Evolutionary conservation across 2,329 filamentous ascomycete species (phyloP), one percentile per base, ranked within the genome.

Genomic region (Fusarium sp.): DNA sequence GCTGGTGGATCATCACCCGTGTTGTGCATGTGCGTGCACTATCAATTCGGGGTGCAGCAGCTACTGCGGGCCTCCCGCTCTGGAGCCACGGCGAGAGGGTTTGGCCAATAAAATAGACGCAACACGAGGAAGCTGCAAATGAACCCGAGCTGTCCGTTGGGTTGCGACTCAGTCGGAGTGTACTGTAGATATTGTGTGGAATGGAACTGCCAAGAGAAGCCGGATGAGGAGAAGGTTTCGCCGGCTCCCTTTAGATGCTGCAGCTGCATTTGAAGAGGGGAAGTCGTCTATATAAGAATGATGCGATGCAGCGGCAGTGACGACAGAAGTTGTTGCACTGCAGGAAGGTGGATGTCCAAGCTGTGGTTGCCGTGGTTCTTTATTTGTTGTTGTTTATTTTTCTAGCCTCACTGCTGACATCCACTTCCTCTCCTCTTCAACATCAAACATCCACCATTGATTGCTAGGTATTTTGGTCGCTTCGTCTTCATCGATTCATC

Each of bases 381-480:
- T 54, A 11, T 22, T 42, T 70, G 68, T 73, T 75, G 68, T 36
- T 75, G 75, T 66, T 73, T 75, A 60, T 70, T 70, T 68, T 75
- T 8, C 20, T 61, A 50, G 36, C 66, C n/a, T 54, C 60, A 36
- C 40, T 29, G 36, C 68, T 52, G 25, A 31, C 25, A 45, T 36
- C 25, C 50, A 42, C 38, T 36, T 57, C 47, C 35, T 33, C 22
- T 66, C 63, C 35, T 70, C 65, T 36, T 52, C 64, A 68, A 63
- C 64, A 50, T 66, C 59, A 71, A 54, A 61, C 61, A 40, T 10
- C 42, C 66, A 56, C 66, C 58, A 70, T 70, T 75, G 63, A 70
- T 70, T 75, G 63, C 69, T 73, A 73, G 52, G 27, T 64, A 73
- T 75, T 64, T 75, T 74, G 72, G 42, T 54, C 27, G 22, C 58